Conservation (phyloP, 1,139 yeast species). For the Protomyces gravidus region DNA sequence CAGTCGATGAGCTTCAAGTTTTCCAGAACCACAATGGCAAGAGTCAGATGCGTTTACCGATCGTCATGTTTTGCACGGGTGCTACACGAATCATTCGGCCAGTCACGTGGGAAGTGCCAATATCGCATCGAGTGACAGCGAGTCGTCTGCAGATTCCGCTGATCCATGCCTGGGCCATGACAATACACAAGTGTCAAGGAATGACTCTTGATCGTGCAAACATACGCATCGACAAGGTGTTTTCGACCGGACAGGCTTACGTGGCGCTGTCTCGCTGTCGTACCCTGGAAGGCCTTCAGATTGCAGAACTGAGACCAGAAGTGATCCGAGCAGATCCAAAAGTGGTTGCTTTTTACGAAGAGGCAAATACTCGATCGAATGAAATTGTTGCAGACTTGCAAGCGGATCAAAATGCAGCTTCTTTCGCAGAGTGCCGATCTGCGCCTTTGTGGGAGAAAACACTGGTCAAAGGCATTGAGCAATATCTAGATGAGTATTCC, state of each 20-base stretch:
- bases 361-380: neutral
- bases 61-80: conserved; percentile 48
- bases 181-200: conserved; percentile 95
- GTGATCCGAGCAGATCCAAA: conserved; percentile 24
- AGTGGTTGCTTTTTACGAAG: conserved; percentile 4
- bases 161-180: conserved; percentile 89
- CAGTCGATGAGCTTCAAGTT: conserved; percentile 36
- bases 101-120: conserved; percentile 61
- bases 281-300: conserved; percentile 65
- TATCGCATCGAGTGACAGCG: conserved; percentile 53
- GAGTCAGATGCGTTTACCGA: conserved; percentile 67
- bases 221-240: conserved; percentile 70
- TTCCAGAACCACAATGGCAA: conserved; percentile 56
- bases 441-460: neutral
- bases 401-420: neutral
- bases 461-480: conserved; percentile 1
- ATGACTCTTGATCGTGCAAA: conserved; percentile 79
- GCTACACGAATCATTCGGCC: conserved; percentile 42
- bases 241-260: conserved; percentile 87
- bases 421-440: no score
- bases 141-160: conserved; percentile 71
- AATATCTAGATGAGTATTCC: neutral
- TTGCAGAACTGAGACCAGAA: conserved; percentile 54
- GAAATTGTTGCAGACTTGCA: no score
- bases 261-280: conserved; percentile 90